phyloP scores from a whole-genome alignment of 257 asterid species.

The Solanum okadae region DNA sequence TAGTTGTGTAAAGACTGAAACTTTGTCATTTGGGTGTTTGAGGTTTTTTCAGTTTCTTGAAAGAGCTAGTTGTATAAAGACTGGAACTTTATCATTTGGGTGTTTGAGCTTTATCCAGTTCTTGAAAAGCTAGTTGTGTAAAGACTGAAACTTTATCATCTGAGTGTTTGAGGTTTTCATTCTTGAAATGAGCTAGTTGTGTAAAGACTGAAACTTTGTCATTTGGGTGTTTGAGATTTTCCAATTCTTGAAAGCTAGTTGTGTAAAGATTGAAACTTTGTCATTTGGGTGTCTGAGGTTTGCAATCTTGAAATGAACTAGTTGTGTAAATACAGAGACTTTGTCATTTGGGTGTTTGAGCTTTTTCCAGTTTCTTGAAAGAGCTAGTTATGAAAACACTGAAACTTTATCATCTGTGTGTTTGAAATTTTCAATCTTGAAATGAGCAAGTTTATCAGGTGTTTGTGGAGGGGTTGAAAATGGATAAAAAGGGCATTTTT shows the following conservation, averaged over 20 bases:
- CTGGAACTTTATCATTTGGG: background rate
- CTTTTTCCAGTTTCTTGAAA: background rate
- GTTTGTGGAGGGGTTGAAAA: background rate
- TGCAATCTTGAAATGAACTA: background rate
- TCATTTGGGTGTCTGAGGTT: background rate
- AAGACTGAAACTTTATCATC: background rate
- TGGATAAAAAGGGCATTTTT: slow-evolving; percentile 6
- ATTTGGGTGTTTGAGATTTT: slow-evolving; percentile 18
- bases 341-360: slow-evolving; percentile 28
- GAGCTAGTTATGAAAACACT: background rate
- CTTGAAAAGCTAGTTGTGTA: background rate
- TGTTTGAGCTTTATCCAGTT: slow-evolving; percentile 3
- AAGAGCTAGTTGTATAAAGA: background rate
- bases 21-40: slow-evolving; percentile 31
- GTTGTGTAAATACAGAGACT: slow-evolving; percentile 21
- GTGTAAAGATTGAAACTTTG: background rate
- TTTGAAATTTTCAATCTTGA: slow-evolving; percentile 4
- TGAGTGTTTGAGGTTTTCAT: background rate
- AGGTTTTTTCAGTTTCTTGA: background rate
- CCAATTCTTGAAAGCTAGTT: background rate
- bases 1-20: slow-evolving; percentile 16
- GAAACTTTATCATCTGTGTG: slow-evolving; percentile 8
- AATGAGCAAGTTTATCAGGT: slow-evolving; percentile 14
- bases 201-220: slow-evolving; percentile 25
- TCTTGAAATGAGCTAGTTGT: slow-evolving; percentile 4